Evolutionary conservation across 257 asterid species (phyloP), one percentile per base, ranked within the genome.

Genomic region (Henckelia pumila): DNA sequence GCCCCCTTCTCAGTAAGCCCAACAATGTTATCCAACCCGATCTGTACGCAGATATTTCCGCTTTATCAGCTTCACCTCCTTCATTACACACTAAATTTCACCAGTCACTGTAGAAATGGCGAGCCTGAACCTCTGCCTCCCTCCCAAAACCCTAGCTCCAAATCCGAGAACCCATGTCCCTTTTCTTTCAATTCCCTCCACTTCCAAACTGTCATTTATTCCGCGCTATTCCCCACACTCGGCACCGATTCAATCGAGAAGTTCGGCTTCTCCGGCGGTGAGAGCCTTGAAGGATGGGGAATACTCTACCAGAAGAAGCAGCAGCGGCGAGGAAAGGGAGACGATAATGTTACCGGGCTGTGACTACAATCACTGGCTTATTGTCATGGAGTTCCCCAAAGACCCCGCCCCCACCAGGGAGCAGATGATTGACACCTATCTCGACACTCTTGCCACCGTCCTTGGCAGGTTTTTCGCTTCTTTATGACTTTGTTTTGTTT

Each of bases 331-430:
- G 61, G 95, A 91, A 44, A 85, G 92, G 79, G 99, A 91, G 64
- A 82, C 96, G 74, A 94, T 91, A 63, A 88, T 84, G 95, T 63
- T 94, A 49, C 98, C 99, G 26, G 99, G 99, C n/a, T 94, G 99
- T 76, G 99, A 94, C 78, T 94, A 94, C 72, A 94, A 89, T 26
- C 99, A 94, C 71, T 94, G 99, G 96, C 88, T 94, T 44, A 85
- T 94, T 66, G 99, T 94, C 35, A 84, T 94, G 99, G 99, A 94
- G 77, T 94, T 94, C 68, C 96, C 99, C 25, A 91, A 91, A 58
- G 99, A 94, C 84, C 99, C 96, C 64, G 91, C 93, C 22, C 99
- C 99, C 14, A 84, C 97, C 49, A 82, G 97, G 66, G 99, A 94
- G 24, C 99, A 94, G 79, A 94, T 94, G 99, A 94, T 91, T 82